These are phyloP conservation scores for Closterium sp. DNA, from an alignment of 139 green algal species.

Conservation along the genomic window DNA sequence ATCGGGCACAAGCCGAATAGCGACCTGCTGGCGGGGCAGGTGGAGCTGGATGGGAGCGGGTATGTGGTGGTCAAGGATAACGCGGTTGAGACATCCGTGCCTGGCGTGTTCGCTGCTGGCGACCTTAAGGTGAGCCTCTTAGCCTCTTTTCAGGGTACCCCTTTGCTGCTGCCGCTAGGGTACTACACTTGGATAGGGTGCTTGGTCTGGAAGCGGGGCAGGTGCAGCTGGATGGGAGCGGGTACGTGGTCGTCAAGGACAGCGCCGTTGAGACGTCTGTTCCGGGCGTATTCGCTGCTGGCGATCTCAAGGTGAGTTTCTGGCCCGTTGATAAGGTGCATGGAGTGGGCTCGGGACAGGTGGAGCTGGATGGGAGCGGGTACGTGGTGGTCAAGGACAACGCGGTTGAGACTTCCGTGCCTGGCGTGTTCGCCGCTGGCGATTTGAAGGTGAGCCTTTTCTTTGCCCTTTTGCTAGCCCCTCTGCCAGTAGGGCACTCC, in stretches of 20 bases:
- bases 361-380: conserved; percentile 84
- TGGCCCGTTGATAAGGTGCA: too few relatives aligned
- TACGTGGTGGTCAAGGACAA: conserved; percentile 78
- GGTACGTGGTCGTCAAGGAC: background rate
- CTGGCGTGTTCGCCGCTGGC: conserved; percentile 89
- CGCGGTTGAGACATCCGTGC: conserved; percentile 65
- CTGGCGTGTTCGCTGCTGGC: conserved; percentile 88
- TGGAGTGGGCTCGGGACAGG: too few relatives aligned
- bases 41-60: conserved; percentile 80
- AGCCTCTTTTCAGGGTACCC: too few relatives aligned
- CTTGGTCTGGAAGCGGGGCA: background rate
- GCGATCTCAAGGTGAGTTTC: too few relatives aligned
- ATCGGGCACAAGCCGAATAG: conserved; percentile 97
- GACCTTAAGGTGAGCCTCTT: conserved; percentile 72
- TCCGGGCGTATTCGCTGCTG: too few relatives aligned
- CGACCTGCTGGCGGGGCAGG: conserved; percentile 34
- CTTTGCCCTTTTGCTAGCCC: too few relatives aligned
- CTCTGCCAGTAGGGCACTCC: conserved; percentile 20
- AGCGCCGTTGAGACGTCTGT: too few relatives aligned
- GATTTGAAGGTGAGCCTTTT: conserved; percentile 71
- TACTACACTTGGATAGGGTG: too few relatives aligned
- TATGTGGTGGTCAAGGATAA: conserved; percentile 80
- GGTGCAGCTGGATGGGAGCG: background rate
- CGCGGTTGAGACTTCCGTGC: conserved; percentile 66
- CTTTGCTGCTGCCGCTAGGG: conserved; percentile 42